Percentiles rank a stretch among this genome's conserved stretches.
Conservation (phyloP, 1,284 basidiomycete species). For the Farysia itapuensis region DNA sequence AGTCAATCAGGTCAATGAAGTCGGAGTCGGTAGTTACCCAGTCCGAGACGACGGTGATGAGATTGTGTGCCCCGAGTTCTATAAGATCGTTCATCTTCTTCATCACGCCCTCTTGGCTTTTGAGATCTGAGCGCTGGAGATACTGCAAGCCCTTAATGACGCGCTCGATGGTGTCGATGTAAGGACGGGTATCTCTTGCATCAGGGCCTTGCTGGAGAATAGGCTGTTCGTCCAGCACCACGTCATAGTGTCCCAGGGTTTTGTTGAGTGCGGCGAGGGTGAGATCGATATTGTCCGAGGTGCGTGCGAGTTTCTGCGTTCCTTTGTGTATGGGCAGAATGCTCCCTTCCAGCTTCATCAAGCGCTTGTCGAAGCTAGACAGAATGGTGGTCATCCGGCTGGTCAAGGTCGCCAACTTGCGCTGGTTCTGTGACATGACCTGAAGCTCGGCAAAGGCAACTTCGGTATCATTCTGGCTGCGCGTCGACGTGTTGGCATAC, state of each 20-base stretch:
- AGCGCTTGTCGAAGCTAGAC: slow-evolving; percentile 61
- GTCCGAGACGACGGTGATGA: slow-evolving; percentile 46
- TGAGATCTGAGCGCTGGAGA: slow-evolving; percentile 27
- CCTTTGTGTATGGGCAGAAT: slow-evolving; percentile 57
- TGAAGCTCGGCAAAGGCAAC: slow-evolving; percentile 60
- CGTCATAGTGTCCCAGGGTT: slow-evolving; percentile 54
- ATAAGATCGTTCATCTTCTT: slow-evolving; percentile 52
- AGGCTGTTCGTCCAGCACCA: slow-evolving; percentile 55
- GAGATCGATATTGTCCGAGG: slow-evolving; percentile 49
- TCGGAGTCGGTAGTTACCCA: slow-evolving; percentile 48
- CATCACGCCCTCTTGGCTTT: slow-evolving; percentile 46
- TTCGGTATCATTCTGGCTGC: slow-evolving; percentile 33
- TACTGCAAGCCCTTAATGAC: slow-evolving; percentile 49
- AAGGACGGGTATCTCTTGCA: slow-evolving; percentile 44
- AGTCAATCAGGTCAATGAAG: slow-evolving; percentile 41
- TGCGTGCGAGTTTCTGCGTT: slow-evolving; percentile 52
- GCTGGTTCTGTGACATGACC: slow-evolving; percentile 60
- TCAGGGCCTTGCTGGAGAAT: slow-evolving; percentile 51
- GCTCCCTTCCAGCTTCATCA: slow-evolving; percentile 56
- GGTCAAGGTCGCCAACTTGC: slow-evolving; percentile 58
- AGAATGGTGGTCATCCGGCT: slow-evolving; percentile 60
- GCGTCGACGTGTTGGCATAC: neutral
- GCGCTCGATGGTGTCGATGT: slow-evolving; percentile 54
- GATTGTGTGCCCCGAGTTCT: slow-evolving; percentile 50
- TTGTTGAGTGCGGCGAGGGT: slow-evolving; percentile 48